These are phyloP conservation scores for Ophiostoma quercus DNA, from an alignment of 2,329 filamentous ascomycete species.

Conservation along the genomic window DNA sequence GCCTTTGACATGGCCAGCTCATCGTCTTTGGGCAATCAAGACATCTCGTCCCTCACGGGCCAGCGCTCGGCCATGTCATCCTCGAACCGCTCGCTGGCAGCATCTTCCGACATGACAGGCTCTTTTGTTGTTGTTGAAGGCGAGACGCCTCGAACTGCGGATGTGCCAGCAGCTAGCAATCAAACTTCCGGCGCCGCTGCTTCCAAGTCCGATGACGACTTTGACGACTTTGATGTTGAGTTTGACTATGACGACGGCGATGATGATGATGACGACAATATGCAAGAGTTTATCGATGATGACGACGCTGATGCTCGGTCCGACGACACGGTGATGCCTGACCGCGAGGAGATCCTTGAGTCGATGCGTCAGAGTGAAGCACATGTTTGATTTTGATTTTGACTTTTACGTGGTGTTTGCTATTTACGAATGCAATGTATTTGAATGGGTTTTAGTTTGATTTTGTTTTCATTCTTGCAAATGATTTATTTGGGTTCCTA, in stretches of 20 bases:
- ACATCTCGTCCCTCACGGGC: neutral
- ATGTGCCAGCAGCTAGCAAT: neutral
- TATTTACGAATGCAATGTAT: neutral
- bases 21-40: neutral
- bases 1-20: neutral
- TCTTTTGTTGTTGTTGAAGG: neutral
- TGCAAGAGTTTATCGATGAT: conserved; percentile 26
- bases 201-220: neutral
- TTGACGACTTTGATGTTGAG: neutral
- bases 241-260: neutral
- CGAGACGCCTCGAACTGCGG: neutral
- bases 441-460: neutral
- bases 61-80: neutral
- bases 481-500: neutral
- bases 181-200: neutral
- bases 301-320: conserved; percentile 24
- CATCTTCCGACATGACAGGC: neutral
- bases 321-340: conserved; percentile 27
- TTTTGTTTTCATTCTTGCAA: neutral
- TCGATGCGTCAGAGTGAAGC: conserved; percentile 13
- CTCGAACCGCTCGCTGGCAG: neutral
- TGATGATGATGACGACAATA: neutral
- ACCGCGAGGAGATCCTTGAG: conserved; percentile 26
- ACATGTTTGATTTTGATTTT: neutral
- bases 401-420: neutral